Evolutionary conservation across 1,284 basidiomycete genomes (phyloP).

Genomic region (Taiwanofungus camphoratus): DNA sequence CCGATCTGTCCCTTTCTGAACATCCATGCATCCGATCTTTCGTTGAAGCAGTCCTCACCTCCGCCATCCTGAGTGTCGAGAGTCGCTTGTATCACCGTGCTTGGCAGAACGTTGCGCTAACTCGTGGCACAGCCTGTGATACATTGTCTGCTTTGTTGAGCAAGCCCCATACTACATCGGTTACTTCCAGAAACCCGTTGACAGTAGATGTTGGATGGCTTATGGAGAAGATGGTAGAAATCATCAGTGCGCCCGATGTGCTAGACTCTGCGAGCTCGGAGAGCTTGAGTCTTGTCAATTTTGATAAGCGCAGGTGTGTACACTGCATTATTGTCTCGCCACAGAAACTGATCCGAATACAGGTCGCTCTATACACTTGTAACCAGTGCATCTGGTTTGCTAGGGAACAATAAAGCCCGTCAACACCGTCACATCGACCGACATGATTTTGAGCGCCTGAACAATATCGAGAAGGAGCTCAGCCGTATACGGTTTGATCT

Average conservation of each 20-base stretch:
- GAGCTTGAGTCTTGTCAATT: constrained; percentile 59
- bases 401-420: constrained; percentile 37
- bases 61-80: constrained; percentile 68
- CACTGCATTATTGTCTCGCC: constrained; percentile 1
- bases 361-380: constrained; percentile 67
- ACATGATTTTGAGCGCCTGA: constrained; percentile 66
- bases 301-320: constrained; percentile 72
- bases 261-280: constrained; percentile 48
- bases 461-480: constrained; percentile 66
- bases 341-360: constrained; percentile 5
- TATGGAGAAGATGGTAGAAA: constrained; percentile 70
- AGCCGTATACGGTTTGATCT: constrained; percentile 54
- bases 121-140: constrained; percentile 55
- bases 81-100: constrained; percentile 65
- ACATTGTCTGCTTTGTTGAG: constrained; percentile 52
- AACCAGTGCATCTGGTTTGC: constrained; percentile 40
- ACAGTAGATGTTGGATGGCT: constrained; percentile 78
- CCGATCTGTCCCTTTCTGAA: constrained; percentile 31
- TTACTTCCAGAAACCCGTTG: constrained; percentile 44
- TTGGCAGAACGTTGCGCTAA: constrained; percentile 64
- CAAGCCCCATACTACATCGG: constrained; percentile 38
- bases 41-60: constrained; percentile 66
- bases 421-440: constrained; percentile 52
- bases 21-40: constrained; percentile 68
- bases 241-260: constrained; percentile 69